Conservation (phyloP, 2,329 filamentous ascomycete genomes). For the Pseudogymnoascus sp. region DNA sequence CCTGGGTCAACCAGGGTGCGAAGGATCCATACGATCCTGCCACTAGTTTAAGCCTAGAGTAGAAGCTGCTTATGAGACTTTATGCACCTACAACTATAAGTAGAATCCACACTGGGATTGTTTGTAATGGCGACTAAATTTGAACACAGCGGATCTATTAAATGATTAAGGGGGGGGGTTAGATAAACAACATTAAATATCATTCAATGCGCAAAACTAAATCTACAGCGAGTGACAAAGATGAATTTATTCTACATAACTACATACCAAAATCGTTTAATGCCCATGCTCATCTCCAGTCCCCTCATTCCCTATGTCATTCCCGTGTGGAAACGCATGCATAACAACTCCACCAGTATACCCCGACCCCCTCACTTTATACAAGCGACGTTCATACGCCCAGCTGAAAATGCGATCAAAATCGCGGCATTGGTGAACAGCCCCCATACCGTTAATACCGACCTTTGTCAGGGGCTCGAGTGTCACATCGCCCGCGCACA, state of each 20-base stretch:
- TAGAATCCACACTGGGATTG: not conserved
- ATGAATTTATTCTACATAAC: not conserved
- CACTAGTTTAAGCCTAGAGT: not conserved
- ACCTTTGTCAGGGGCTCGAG: slow-evolving; percentile 12
- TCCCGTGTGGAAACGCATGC: not conserved
- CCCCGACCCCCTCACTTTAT: not conserved
- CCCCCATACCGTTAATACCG: slow-evolving; percentile 12
- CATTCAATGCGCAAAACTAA: not conserved
- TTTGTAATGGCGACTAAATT: not conserved
- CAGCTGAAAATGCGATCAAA: slow-evolving; percentile 12
- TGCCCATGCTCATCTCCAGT: not conserved
- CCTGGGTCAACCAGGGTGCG: not conserved
- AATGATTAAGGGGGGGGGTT: not conserved
- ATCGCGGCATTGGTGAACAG: slow-evolving; percentile 10
- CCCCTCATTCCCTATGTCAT: not conserved
- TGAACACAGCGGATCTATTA: not conserved
- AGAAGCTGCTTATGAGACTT: not conserved
- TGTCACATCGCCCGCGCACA: slow-evolving; percentile 13
- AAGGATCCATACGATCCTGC: not conserved
- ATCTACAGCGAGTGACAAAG: not conserved
- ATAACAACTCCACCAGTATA: too few relatives aligned
- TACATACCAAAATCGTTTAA: not conserved
- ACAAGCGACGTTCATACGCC: not conserved
- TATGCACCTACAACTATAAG: not conserved
- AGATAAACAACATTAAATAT: not conserved